Conservation (phyloP, 1,139 yeast species). For the Geotrichum phurueaensis region DNA sequence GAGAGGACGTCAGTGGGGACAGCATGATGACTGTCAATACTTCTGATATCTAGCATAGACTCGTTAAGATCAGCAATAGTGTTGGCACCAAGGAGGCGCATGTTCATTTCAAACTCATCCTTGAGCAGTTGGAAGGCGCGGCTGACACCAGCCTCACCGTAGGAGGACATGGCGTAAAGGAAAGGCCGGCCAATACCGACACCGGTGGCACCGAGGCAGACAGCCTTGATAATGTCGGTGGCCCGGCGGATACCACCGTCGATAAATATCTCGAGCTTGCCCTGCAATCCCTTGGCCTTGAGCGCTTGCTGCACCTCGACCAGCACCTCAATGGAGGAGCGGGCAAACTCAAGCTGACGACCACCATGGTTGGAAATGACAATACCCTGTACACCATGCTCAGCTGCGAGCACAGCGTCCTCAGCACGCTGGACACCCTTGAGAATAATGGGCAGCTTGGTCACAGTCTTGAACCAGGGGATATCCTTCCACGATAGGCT, state of each 20-base stretch:
- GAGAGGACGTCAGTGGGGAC: conserved; percentile 46
- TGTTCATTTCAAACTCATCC: conserved; percentile 79
- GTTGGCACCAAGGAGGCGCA: conserved; percentile 79
- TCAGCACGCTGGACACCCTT: conserved; percentile 69
- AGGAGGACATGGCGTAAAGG: conserved; percentile 67
- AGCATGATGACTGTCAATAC: conserved; percentile 39
- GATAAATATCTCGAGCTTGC: conserved; percentile 56
- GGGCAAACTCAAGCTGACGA: conserved; percentile 65
- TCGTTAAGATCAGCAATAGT: conserved; percentile 58
- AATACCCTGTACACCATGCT: conserved; percentile 58
- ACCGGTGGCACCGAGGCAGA: conserved; percentile 71
- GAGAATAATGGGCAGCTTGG: conserved; percentile 58
- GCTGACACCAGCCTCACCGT: conserved; percentile 73
- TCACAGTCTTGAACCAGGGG: conserved; percentile 50
- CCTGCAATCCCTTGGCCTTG: conserved; percentile 42
- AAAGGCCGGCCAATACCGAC: conserved; percentile 77
- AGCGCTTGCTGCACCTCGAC: conserved; percentile 58
- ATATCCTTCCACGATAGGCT: conserved; percentile 62
- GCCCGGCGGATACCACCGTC: conserved; percentile 79
- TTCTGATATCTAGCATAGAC: conserved; percentile 44
- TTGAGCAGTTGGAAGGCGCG: conserved; percentile 71
- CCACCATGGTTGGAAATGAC: conserved; percentile 78
- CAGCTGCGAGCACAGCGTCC: conserved; percentile 59
- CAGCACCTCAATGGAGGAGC: conserved; percentile 61
- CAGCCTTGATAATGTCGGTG: conserved; percentile 63